Percentiles rank a stretch among this genome's conserved stretches.
Evolutionary conservation across 75 land plant species (phyloP).

Genomic region (Selaginella tamariscina): DNA sequence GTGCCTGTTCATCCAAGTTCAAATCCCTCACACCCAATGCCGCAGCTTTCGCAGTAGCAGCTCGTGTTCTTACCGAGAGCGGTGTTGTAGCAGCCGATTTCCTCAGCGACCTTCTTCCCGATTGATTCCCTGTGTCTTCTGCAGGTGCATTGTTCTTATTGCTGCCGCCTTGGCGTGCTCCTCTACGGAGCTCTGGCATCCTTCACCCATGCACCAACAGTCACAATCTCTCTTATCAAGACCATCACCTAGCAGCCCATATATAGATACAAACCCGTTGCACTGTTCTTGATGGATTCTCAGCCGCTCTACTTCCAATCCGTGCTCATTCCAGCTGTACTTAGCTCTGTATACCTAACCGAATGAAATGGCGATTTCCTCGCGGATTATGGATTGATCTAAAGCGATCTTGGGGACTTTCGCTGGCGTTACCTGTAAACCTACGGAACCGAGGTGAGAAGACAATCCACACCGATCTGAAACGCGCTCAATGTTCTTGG

Average conservation of each 20-base stretch:
- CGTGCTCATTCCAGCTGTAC: too few species aligned
- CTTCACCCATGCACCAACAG: conserved; percentile 84
- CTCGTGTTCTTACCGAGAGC: conserved; percentile 12
- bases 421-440: too few species aligned
- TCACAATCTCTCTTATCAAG: neutral
- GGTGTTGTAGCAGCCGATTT: neutral
- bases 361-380: too few species aligned
- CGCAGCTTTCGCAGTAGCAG: conserved; percentile 6
- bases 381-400: too few species aligned
- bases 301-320: too few species aligned
- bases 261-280: too few species aligned
- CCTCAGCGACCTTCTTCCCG: neutral
- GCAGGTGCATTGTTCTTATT: neutral
- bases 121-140: neutral
- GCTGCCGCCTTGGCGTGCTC: conserved; percentile 35
- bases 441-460: too few species aligned
- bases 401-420: too few species aligned
- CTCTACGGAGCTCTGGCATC: conserved; percentile 97
- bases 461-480: too few species aligned
- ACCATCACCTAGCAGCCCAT: neutral
- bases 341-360: too few species aligned
- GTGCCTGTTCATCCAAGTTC: conserved; percentile 4
- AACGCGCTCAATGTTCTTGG: too few species aligned
- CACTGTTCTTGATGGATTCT: too few species aligned
- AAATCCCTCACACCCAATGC: conserved; percentile 11